Evolutionary conservation across 78 protist species (phyloP).

Genomic region (Dictyostelium intermedium): DNA sequence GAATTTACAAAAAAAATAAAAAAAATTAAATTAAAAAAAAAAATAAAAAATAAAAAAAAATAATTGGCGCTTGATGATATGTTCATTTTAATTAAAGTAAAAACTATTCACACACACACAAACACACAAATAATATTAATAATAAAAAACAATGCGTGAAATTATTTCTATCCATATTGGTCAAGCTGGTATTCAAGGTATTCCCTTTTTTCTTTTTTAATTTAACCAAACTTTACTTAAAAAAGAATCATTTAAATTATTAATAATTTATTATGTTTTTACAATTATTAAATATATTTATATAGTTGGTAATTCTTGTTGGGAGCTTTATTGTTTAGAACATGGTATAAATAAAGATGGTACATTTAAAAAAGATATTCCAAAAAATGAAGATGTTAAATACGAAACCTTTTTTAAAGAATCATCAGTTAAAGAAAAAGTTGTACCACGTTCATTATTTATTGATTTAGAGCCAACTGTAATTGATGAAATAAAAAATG

Average conservation of each 20-base stretch:
- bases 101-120: not conserved
- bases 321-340: conserved; percentile 97
- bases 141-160: conserved; percentile 89
- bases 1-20: too few relatives aligned
- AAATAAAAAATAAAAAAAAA: too few relatives aligned
- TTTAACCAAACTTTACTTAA: too few relatives aligned
- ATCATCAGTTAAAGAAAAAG: conserved; percentile 93
- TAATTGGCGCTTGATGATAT: not conserved
- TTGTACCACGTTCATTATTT: conserved; percentile 95
- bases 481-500: conserved; percentile 96
- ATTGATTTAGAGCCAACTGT: conserved; percentile 98
- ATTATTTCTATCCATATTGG: conserved; percentile 94
- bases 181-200: conserved; percentile 90
- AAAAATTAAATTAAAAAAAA: too few relatives aligned
- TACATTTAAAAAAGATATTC: conserved; percentile 93
- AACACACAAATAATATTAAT: not conserved
- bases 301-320: conserved; percentile 96
- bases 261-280: too few relatives aligned
- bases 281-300: too few relatives aligned
- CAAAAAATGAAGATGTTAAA: conserved; percentile 84
- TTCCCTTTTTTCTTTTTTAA: not conserved
- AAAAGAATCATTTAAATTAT: too few relatives aligned
- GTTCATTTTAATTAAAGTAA: too few relatives aligned
- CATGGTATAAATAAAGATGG: conserved; percentile 98
- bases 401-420: conserved; percentile 94